A percentile compares a stretch with the other conserved stretches of the same genome.
These are phyloP conservation scores for Hypocrella siamensis DNA, from an alignment of 2,329 filamentous ascomycete genomes.

Conservation along the genomic window DNA sequence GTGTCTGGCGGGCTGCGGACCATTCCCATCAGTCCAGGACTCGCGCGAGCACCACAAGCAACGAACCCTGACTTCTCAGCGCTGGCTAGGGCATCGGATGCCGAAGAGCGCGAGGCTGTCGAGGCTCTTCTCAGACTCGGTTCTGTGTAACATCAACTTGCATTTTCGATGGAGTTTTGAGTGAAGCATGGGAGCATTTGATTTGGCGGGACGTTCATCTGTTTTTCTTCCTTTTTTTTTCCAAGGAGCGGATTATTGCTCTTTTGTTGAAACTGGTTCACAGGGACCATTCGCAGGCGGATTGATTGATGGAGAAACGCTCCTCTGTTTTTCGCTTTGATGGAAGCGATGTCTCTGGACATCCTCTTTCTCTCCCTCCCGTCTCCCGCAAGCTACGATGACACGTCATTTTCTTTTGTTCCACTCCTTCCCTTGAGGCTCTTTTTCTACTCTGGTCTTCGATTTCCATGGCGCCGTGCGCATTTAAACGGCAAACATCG, in stretches of 20 bases:
- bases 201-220: neutral
- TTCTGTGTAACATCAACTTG: slow-evolving; percentile 49
- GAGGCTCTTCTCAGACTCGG: slow-evolving; percentile 69
- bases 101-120: slow-evolving; percentile 67
- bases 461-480: neutral
- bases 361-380: too few relatives aligned
- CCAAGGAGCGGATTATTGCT: too few relatives aligned
- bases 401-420: slow-evolving; percentile 12
- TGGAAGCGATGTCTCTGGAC: too few relatives aligned
- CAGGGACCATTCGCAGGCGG: too few relatives aligned
- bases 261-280: too few relatives aligned
- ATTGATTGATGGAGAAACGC: too few relatives aligned
- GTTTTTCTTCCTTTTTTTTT: slow-evolving; percentile 5
- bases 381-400: too few relatives aligned
- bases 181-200: too few relatives aligned
- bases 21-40: slow-evolving; percentile 33
- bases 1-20: slow-evolving; percentile 28
- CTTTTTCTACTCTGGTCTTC: neutral
- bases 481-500: too few relatives aligned
- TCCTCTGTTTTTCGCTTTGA: too few relatives aligned
- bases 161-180: too few relatives aligned
- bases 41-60: slow-evolving; percentile 36
- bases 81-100: slow-evolving; percentile 38
- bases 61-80: slow-evolving; percentile 36
- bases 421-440: slow-evolving; percentile 2